A percentile compares a stretch with the other conserved stretches of the same genome.
These are phyloP conservation scores for Trichophyton mentagrophytes DNA, from an alignment of 2,329 filamentous ascomycete species.

Conservation along the genomic window DNA sequence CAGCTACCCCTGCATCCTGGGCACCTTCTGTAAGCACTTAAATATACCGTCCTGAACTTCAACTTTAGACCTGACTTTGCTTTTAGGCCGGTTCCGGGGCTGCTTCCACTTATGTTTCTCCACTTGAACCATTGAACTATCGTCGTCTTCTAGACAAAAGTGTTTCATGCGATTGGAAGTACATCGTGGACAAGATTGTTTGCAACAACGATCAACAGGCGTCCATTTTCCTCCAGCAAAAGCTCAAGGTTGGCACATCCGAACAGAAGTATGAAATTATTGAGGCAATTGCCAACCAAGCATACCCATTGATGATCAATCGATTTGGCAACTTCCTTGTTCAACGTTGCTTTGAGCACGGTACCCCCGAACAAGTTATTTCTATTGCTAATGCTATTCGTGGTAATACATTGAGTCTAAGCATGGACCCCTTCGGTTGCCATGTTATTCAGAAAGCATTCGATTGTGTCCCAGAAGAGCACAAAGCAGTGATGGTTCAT, in stretches of 20 bases:
- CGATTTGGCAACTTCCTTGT: conserved; percentile 98
- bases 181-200: conserved; percentile 98
- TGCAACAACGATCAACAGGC: conserved; percentile 99
- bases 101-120: conserved; percentile 66
- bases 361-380: conserved; percentile 84
- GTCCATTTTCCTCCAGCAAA: conserved; percentile 97
- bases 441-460: conserved; percentile 98
- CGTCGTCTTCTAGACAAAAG: conserved; percentile 88
- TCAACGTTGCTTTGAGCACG: conserved; percentile 97
- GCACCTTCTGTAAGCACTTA: conserved; percentile 39
- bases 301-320: conserved; percentile 94
- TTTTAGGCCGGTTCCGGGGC: conserved; percentile 40
- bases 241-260: conserved; percentile 87
- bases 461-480: conserved; percentile 91
- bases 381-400: conserved; percentile 90
- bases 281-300: conserved; percentile 86
- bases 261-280: conserved; percentile 98
- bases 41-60: background rate
- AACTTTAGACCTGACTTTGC: conserved; percentile 18
- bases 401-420: conserved; percentile 83
- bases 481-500: conserved; percentile 98
- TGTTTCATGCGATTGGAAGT: conserved; percentile 97
- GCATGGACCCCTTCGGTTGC: conserved; percentile 97
- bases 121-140: conserved; percentile 89
- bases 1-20: conserved; percentile 20